Evolutionary conservation across 345 rosid species (phyloP), one percentile per base, ranked within the genome.

Genomic region (Lepidium sativum): DNA sequence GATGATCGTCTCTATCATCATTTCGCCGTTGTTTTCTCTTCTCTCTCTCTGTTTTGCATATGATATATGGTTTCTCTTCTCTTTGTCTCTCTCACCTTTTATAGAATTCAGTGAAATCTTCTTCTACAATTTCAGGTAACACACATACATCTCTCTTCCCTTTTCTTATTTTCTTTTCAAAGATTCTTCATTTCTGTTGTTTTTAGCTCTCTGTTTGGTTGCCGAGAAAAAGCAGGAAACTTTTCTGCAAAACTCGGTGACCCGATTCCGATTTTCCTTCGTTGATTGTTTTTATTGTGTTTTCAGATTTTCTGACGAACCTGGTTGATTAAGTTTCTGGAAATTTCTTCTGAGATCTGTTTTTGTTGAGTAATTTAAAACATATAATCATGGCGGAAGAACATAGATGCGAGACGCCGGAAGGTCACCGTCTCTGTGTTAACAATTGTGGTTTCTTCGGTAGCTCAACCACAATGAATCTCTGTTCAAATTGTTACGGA

Each of bases 361-460:
- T 8, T 20, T 4, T 1, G 2, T 37, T 4, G 8, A 43, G 38
- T 6, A 13, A 4, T 10, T 6, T 34, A 0, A 10, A 9, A 8
- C 6, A 25, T 4, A 5, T 25, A 42, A 50, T 29, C 8, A 77
- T 82, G 86, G 83, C 80, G 71, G 86, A 82, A 68, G 86, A 82
- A 69, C 86, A 82, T 55, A 41, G 77, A 60, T 82, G 78, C 57
- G 69, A 79, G 54, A 69, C 83, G 25, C 81, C 80, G 12, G 83
- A 82, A 51, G 83, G 83, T 6, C 80, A 72, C 72, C 70, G 81
- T 59, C 81, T 75, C 48, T 82, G 86, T 63, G 79, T 56, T 13
- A 82, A 82, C 40, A 79, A 79, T 71, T 82, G 86, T 32, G 86
- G 83, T 10, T 79, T 82, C 72, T 60, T 70, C 42, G 83, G 86